These are phyloP conservation scores for Potentilla sterilis DNA, from an alignment of 306 rosid genomes.

Conservation along the genomic window DNA sequence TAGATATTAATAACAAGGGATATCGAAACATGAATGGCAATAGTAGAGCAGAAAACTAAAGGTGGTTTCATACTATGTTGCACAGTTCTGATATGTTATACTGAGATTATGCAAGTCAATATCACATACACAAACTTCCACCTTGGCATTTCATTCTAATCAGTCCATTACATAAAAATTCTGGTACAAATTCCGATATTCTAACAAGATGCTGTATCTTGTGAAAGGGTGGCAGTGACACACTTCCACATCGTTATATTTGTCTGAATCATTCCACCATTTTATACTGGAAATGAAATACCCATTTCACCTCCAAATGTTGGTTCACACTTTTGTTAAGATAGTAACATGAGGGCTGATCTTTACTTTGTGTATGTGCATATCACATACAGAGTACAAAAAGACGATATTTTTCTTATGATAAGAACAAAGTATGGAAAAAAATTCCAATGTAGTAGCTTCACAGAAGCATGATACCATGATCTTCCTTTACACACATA, in stretches of 20 bases:
- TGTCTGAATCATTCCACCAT: neutral
- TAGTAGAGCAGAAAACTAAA: neutral
- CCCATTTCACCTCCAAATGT: neutral
- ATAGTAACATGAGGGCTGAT: neutral
- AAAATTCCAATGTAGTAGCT: slow-evolving; percentile 9
- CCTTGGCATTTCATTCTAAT: neutral
- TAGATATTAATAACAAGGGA: neutral
- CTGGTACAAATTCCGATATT: neutral
- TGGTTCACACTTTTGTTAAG: neutral
- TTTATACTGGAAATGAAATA: neutral
- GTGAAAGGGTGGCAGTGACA: neutral
- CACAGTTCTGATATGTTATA: neutral
- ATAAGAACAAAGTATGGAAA: neutral
- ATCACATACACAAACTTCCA: neutral
- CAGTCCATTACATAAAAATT: neutral
- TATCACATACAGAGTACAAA: neutral
- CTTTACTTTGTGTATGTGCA: neutral
- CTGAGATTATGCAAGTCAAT: neutral
- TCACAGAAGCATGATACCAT: neutral
- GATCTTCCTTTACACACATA: slow-evolving; percentile 19
- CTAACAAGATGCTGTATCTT: neutral
- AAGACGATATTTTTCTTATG: neutral
- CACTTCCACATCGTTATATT: neutral
- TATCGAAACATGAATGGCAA: neutral
- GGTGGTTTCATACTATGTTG: neutral